phyloP scores from a whole-genome alignment of 148 eudicot species.

The Drosera capensis region DNA sequence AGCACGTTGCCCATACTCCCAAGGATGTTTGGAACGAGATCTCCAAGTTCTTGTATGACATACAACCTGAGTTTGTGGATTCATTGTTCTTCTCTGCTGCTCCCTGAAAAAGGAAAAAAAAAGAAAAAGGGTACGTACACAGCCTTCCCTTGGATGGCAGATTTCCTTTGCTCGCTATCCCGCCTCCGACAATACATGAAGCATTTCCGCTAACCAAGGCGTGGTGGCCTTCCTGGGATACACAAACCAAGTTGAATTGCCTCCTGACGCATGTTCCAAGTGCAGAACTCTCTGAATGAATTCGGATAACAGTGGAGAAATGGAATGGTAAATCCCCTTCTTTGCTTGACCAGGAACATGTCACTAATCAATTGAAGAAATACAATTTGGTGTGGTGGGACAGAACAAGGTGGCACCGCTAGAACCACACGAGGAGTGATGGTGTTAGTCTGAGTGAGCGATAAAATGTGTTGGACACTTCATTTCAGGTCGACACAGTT shows the following conservation, averaged over 20 bases:
- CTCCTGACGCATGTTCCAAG: slow-evolving; percentile 17
- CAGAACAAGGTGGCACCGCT: slow-evolving; percentile 11
- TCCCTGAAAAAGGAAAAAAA: slow-evolving; percentile 15
- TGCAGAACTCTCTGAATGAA: slow-evolving; percentile 12
- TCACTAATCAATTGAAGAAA: slow-evolving; percentile 10
- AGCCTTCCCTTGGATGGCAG: slow-evolving; percentile 13
- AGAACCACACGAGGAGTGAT: slow-evolving; percentile 15
- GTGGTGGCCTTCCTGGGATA: slow-evolving; percentile 23
- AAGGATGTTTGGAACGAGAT: slow-evolving; percentile 10
- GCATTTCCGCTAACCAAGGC: slow-evolving; percentile 10
- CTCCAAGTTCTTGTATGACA: slow-evolving; percentile 8
- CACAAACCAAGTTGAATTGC: slow-evolving; percentile 11
- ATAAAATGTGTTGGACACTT: slow-evolving; percentile 14
- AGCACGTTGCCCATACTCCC: slow-evolving; percentile 14
- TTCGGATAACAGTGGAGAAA: slow-evolving; percentile 4
- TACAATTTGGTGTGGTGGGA: slow-evolving; percentile 21
- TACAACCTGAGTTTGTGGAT: no score
- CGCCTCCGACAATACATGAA: slow-evolving; percentile 15
- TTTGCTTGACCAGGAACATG: slow-evolving; percentile 3
- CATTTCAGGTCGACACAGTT: slow-evolving; percentile 63
- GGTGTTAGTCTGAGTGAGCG: slow-evolving; percentile 10
- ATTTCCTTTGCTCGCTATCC: slow-evolving; percentile 11
- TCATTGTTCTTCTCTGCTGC: slow-evolving; percentile 22
- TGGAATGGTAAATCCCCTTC: slow-evolving; percentile 8
- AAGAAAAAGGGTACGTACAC: slow-evolving; percentile 18